phyloP scores from a whole-genome alignment of 164 flowering plant species.

The Vitis rotundifolia region DNA sequence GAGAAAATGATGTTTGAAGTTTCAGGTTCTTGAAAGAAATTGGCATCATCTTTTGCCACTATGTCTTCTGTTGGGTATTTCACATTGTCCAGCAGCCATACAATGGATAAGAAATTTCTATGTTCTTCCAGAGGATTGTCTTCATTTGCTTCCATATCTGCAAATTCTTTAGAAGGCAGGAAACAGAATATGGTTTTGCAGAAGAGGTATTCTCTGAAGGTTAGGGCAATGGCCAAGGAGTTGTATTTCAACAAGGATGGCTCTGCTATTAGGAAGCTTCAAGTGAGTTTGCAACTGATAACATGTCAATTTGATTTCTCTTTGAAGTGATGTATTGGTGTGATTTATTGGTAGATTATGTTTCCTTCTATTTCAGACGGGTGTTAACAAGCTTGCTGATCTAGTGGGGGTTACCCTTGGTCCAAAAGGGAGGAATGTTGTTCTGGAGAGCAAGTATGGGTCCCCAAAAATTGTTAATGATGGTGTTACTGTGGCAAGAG shows the following conservation, averaged over 20 bases:
- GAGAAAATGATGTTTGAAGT: not conserved
- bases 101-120: slow-evolving; percentile 32
- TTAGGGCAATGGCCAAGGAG: slow-evolving; percentile 63
- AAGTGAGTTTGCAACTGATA: slow-evolving; percentile 30
- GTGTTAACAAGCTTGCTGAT: slow-evolving; percentile 98
- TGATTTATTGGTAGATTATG: too few species aligned
- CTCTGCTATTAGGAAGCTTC: slow-evolving; percentile 60
- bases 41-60: slow-evolving; percentile 49
- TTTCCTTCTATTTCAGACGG: slow-evolving; percentile 42
- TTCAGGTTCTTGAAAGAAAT: slow-evolving; percentile 11
- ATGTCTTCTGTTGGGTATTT: slow-evolving; percentile 46
- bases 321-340: too few species aligned
- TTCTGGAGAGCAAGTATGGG: slow-evolving; percentile 98
- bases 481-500: slow-evolving; percentile 96
- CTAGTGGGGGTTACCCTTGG: slow-evolving; percentile 98
- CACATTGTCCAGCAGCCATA: slow-evolving; percentile 30
- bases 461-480: slow-evolving; percentile 97
- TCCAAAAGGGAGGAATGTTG: slow-evolving; percentile 99
- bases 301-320: not conserved
- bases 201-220: slow-evolving; percentile 29
- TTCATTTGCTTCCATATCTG: slow-evolving; percentile 48
- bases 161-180: slow-evolving; percentile 32
- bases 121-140: slow-evolving; percentile 36
- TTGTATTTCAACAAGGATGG: slow-evolving; percentile 76
- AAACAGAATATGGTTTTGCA: slow-evolving; percentile 25